phyloP scores from a whole-genome alignment of 164 flowering plant genomes.

The Vitis amurensis region DNA sequence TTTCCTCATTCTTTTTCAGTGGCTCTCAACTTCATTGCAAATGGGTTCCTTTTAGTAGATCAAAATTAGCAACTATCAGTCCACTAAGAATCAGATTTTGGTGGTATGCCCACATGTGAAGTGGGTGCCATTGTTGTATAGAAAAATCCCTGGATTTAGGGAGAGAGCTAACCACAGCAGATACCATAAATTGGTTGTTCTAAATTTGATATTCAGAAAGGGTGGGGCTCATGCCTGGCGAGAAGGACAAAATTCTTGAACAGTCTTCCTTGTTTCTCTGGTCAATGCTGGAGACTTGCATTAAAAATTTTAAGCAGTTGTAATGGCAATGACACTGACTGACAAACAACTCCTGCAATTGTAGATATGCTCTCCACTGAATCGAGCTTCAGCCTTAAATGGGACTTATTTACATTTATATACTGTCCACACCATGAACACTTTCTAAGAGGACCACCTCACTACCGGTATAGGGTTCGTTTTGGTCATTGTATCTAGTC shows the following conservation, averaged over 20 bases:
- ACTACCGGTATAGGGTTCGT: background rate
- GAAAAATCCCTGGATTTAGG: background rate
- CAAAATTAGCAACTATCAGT: too few species aligned
- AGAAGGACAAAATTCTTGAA: background rate
- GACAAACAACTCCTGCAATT: background rate
- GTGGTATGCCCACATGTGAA: too few species aligned
- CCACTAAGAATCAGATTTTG: too few species aligned
- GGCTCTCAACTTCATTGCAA: too few species aligned
- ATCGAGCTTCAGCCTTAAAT: background rate
- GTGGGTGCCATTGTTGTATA: background rate
- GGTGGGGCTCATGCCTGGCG: background rate
- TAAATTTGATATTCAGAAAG: background rate
- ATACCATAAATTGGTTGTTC: background rate
- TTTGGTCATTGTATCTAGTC: background rate
- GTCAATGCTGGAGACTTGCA: slow-evolving; percentile 7
- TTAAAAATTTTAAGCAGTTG: too few species aligned
- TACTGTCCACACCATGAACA: too few species aligned
- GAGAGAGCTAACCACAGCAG: background rate
- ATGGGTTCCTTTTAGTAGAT: too few species aligned
- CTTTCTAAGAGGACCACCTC: too few species aligned
- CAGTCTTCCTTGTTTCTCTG: slow-evolving; percentile 16
- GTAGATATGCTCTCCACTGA: background rate
- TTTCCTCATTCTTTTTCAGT: too few species aligned
- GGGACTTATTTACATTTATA: background rate
- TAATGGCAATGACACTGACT: background rate